Conservation (phyloP, 2,329 filamentous ascomycete species). For the Epichloe typhina region DNA sequence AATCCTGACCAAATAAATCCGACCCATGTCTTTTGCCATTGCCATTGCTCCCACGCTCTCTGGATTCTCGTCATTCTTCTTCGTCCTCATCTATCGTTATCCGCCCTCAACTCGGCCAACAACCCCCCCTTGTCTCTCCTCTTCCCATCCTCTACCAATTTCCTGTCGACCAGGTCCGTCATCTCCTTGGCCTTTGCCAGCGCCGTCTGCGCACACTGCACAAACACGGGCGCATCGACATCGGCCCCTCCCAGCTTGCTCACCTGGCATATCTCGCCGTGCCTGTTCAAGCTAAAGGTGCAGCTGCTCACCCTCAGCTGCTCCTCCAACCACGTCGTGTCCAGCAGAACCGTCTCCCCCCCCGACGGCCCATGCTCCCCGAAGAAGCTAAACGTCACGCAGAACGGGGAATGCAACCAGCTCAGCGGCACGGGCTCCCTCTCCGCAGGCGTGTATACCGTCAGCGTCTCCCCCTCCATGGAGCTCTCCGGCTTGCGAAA, state of each 20-base stretch:
- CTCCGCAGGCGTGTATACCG: slow-evolving; percentile 72
- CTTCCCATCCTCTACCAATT: slow-evolving; percentile 65
- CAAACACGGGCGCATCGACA: slow-evolving; percentile 63
- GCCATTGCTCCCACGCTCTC: background rate
- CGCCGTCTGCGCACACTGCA: slow-evolving; percentile 65
- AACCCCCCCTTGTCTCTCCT: slow-evolving; percentile 65
- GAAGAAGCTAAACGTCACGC: slow-evolving; percentile 81
- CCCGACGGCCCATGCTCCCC: slow-evolving; percentile 47
- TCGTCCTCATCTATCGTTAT: slow-evolving; percentile 55
- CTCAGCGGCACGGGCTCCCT: slow-evolving; percentile 81
- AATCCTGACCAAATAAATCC: background rate
- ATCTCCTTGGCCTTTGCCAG: slow-evolving; percentile 71
- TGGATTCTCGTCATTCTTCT: slow-evolving; percentile 1
- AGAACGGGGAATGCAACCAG: slow-evolving; percentile 85
- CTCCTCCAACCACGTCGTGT: slow-evolving; percentile 63
- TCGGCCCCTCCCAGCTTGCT: slow-evolving; percentile 79
- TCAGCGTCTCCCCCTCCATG: slow-evolving; percentile 73
- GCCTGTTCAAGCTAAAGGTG: slow-evolving; percentile 75
- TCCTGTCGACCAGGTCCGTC: slow-evolving; percentile 57
- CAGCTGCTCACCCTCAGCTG: slow-evolving; percentile 60
- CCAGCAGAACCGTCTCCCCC: slow-evolving; percentile 48
- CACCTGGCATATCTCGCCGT: slow-evolving; percentile 83
- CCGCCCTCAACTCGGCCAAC: slow-evolving; percentile 63
- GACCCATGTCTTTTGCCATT: background rate
- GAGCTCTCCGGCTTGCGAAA: slow-evolving; percentile 83